Conservation (phyloP, 2,329 filamentous ascomycete species). For the Botrytis paeoniae region DNA sequence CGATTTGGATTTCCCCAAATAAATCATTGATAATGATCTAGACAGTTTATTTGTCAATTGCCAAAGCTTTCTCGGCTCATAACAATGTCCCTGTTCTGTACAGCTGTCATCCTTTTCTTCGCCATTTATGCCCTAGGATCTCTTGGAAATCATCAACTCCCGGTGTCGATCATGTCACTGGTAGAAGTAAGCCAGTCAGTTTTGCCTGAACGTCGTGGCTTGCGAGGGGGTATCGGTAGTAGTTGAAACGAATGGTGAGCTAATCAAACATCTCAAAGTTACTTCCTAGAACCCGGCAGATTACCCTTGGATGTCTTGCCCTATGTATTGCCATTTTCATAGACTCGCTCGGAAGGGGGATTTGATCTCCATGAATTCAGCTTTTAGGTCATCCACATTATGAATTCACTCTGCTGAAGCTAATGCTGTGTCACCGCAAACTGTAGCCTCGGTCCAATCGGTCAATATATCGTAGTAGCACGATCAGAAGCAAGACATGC, state of each 20-base stretch:
- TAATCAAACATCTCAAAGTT: conserved; percentile 9
- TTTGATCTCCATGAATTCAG: conserved; percentile 16
- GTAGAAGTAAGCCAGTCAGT: conserved; percentile 10
- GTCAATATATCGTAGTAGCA: conserved; percentile 2
- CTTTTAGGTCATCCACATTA: conserved; percentile 14
- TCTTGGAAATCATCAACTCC: conserved; percentile 13
- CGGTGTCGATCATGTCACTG: conserved; percentile 21
- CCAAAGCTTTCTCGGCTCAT: conserved; percentile 5
- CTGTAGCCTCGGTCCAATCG: conserved; percentile 6
- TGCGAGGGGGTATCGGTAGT: conserved; percentile 10
- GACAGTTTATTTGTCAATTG: background rate
- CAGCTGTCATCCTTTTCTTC: conserved; percentile 9
- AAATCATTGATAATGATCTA: background rate
- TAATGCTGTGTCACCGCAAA: conserved; percentile 12
- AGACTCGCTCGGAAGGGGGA: background rate
- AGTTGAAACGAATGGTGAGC: conserved; percentile 17
- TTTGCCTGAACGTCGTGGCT: conserved; percentile 17
- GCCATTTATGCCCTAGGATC: background rate
- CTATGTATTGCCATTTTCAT: conserved; percentile 11
- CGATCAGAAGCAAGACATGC: conserved; percentile 8
- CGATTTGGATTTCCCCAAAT: conserved; percentile 10
- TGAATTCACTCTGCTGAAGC: conserved; percentile 15
- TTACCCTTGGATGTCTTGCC: conserved; percentile 12
- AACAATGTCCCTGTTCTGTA: background rate
- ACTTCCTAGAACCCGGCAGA: background rate